Base-by-base conservation (phyloP, 257 asterid genomes). In the Solanum sejunctum region DNA sequence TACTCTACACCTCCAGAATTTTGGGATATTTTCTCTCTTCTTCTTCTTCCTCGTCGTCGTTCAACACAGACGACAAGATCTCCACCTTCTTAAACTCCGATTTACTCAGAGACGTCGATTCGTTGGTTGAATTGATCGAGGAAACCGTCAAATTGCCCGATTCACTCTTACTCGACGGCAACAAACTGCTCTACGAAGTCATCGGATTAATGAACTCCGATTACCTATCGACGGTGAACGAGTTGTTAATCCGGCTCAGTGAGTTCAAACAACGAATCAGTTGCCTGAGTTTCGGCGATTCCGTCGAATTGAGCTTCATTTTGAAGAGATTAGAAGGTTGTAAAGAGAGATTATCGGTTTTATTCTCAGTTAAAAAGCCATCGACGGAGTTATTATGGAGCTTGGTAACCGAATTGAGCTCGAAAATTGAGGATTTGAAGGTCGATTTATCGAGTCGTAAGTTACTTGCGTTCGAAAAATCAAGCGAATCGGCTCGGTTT, bases 401-500 rank as follows among this genome's bases (percentile, higher is more conserved):
- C 45, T 90, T 81, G 80, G 87, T 89, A 45, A 63, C 82, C 1
- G 93, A 93, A 8, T 69, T 94, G 90, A 89, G 80, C 73, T 89
- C 64, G 36, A 83, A 51, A 23, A 26, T 88, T 58, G 93, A 84
- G 84, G 84, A 58, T 81, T 39, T 88, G 81, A 89, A 92, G 82
- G 89, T 66, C 10, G 26, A 82, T 20, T 75, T 26, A 54, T 89
- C 82, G 1, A 91, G 87, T 21, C 88, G 89, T 2, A 87, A 79
- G 39, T 78, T 90, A 87, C 23, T 92, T 83, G 89, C 84, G 17
- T 89, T 84, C 72, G 73, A 88, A 20, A 82, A 87, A 84, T 84
- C 70, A 21, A 88, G 91, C 54, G 93, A 94, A 93, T 94, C 98
- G 6, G 93, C 93, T 90, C 96, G 98, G 89, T 90, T 89, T 7